Evolutionary conservation across 768 basidiomycete species (phyloP).

Genomic region (Hirschioporus abietinus): DNA sequence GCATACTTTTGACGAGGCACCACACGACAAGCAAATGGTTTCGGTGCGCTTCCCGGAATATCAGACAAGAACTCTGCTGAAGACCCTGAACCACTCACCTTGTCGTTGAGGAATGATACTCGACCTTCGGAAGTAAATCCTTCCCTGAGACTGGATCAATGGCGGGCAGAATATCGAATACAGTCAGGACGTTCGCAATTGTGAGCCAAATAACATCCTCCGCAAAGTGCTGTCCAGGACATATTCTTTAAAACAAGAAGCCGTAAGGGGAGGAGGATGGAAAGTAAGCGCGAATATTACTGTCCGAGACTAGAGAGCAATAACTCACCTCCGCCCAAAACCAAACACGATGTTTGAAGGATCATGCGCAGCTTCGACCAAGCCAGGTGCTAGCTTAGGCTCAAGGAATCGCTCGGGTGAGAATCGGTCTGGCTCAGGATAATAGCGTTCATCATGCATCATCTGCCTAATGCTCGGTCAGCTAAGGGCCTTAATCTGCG

Average conservation of each 20-base stretch:
- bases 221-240: conserved; percentile 41
- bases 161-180: conserved; percentile 34
- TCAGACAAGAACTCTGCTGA: too few relatives aligned
- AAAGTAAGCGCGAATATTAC: not conserved
- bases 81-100: not conserved
- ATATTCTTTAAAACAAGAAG: conserved; percentile 25
- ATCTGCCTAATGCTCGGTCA: conserved; percentile 9
- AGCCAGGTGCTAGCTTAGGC: not conserved
- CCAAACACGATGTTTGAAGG: conserved; percentile 34
- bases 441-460: conserved; percentile 17
- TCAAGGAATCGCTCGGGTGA: conserved; percentile 50
- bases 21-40: not conserved
- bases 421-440: conserved; percentile 47
- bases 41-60: not conserved
- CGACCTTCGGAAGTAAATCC: conserved; percentile 27
- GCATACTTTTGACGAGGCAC: not conserved
- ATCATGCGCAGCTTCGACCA: conserved; percentile 17
- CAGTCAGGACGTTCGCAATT: conserved; percentile 35
- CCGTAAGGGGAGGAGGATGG: not conserved
- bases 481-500: not conserved
- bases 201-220: conserved; percentile 39
- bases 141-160: conserved; percentile 28
- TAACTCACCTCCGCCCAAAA: conserved; percentile 27
- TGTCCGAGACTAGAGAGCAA: not conserved
- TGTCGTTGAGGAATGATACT: conserved; percentile 25